Evolutionary conservation across 805 yeast species (phyloP), one percentile per base, ranked within the genome.

Genomic region (Pichia gijzeniarum): DNA sequence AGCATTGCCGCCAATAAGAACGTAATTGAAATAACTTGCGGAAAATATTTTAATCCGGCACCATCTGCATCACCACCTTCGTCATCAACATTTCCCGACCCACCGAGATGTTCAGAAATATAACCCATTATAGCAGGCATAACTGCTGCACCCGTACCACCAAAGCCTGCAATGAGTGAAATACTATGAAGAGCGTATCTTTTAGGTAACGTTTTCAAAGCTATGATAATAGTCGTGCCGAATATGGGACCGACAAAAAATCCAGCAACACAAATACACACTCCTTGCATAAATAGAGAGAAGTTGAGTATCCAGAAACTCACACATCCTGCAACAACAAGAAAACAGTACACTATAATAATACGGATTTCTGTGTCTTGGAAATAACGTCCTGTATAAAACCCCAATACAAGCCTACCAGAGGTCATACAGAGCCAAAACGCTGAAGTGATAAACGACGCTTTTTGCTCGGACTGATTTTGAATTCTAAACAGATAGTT

Each of bases 61-160:
- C 69, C 69, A 43, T 55, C 43, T 17, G 39, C 39, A 9, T 31
- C 35, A 20, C 20, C 36, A 12, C 55, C 57, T 14, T 46, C 53
- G 13, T 18, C 30, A n/a, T n/a, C n/a, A n/a, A n/a, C n/a, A n/a
- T n/a, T n/a, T 21, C 27, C 22, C 5, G 40, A 21, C 10, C 10
- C 17, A 13, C 58, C 63, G 20, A 55, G 40, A 14, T 50, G 48
- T 48, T 67, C 65, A 28, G 72, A 59, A 6, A 71, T 50, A 19
- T 60, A 58, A 8, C 95, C 95, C 32, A 81, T 70, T 2, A 77
- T 43, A 50, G 79, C 82, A 1, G 95, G 93, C 6, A 85, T 50
- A 0, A 77, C 71, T 0, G 95, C 91, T n/a, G 84, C 85, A 1
- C 95, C 95, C 14, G 82, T 77, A 3, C 93, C 90, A 6, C 95